Evolutionary conservation across 2,329 filamentous ascomycete species (phyloP).

Genomic region (Aspergillus awamori): DNA sequence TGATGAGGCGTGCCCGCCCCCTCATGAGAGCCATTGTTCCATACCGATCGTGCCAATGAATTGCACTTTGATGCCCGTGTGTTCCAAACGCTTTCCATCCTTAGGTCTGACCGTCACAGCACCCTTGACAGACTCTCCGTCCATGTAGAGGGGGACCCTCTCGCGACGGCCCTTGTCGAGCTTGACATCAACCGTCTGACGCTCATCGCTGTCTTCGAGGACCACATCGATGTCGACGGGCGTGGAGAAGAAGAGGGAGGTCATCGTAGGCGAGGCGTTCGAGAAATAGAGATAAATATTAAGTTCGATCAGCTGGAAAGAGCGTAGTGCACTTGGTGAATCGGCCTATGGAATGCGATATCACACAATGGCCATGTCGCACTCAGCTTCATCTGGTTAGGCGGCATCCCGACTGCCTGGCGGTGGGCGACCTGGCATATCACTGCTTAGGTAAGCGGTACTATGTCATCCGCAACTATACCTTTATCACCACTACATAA

Average conservation of each 20-base stretch:
- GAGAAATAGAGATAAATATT: neutral
- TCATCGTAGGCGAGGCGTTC: conserved; percentile 62
- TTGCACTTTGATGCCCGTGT: conserved; percentile 98
- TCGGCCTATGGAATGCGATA: conserved; percentile 5
- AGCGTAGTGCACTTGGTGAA: conserved; percentile 14
- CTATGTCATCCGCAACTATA: neutral
- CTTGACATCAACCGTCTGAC: conserved; percentile 95
- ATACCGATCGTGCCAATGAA: conserved; percentile 97
- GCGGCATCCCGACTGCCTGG: conserved; percentile 21
- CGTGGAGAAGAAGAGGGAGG: conserved; percentile 97
- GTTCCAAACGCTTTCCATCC: conserved; percentile 95
- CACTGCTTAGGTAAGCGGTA: conserved; percentile 22
- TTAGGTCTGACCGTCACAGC: conserved; percentile 93
- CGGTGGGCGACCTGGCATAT: conserved; percentile 15
- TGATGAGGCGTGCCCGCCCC: neutral
- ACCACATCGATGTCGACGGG: conserved; percentile 99
- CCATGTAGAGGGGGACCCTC: conserved; percentile 95
- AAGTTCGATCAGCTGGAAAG: conserved; percentile 18
- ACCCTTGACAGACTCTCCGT: conserved; percentile 97
- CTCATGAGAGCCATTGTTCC: conserved; percentile 22
- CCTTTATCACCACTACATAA: no score
- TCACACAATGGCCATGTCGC: conserved; percentile 13
- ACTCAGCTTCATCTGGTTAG: conserved; percentile 18
- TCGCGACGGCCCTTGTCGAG: conserved; percentile 97
- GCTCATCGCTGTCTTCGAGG: conserved; percentile 90